Percentiles rank a stretch among this genome's conserved stretches.
Evolutionary conservation across 2,329 filamentous ascomycete genomes (phyloP).

Genomic region (Colletotrichum sp.): DNA sequence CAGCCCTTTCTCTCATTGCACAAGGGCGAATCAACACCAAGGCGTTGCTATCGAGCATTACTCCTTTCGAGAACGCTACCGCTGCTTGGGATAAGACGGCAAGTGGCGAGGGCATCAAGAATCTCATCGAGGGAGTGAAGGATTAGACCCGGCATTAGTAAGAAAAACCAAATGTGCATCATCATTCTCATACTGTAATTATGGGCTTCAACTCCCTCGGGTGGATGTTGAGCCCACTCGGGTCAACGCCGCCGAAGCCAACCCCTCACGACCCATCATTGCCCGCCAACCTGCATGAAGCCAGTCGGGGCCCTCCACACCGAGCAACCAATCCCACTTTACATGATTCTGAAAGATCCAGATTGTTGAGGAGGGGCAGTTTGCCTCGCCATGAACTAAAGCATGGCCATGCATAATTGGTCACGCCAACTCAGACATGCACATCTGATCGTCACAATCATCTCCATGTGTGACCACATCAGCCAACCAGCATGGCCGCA

Average conservation of each 20-base stretch:
- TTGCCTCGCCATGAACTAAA: background rate
- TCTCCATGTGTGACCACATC: background rate
- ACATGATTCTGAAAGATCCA: background rate
- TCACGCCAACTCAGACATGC: background rate
- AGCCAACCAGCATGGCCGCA: background rate
- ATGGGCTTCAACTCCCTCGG: background rate
- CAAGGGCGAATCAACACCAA: background rate
- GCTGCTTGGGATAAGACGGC: slow-evolving; percentile 24
- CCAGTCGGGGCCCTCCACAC: background rate
- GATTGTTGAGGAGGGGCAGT: background rate
- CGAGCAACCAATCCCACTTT: background rate
- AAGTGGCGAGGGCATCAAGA: slow-evolving; percentile 24
- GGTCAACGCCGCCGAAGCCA: background rate
- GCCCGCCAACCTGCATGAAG: background rate
- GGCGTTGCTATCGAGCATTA: background rate
- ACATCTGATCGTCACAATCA: background rate
- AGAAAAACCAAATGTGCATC: rapidly evolving
- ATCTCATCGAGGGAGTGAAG: slow-evolving; percentile 19
- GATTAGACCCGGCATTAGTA: background rate
- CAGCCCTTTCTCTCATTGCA: background rate
- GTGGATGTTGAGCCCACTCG: background rate
- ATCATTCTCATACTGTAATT: background rate
- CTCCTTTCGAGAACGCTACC: slow-evolving; percentile 15
- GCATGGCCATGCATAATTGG: background rate
- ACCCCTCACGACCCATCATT: background rate